Percentiles rank a stretch among this genome's conserved stretches.
These are phyloP conservation scores for Penicillium coffeae DNA, from an alignment of 495 filamentous ascomycete species.

Conservation along the genomic window DNA sequence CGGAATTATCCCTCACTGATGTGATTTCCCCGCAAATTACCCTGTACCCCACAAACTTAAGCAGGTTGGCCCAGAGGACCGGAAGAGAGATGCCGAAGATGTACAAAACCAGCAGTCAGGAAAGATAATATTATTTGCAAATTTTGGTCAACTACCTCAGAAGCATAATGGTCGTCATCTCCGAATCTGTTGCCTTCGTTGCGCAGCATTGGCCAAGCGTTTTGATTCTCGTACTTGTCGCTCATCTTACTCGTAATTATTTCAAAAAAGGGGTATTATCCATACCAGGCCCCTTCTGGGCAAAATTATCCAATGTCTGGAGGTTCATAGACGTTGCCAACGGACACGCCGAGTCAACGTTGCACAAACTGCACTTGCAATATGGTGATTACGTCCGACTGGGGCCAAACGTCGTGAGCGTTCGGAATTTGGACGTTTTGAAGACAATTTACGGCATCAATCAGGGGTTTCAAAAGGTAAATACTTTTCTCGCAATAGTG, in stretches of 20 bases:
- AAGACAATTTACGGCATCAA: neutral
- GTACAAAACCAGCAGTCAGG: too few relatives aligned
- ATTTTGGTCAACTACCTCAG: neutral
- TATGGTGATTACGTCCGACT: constrained; percentile 57
- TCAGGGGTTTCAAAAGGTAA: neutral
- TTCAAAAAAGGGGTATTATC: constrained; percentile 9
- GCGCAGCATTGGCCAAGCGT: neutral
- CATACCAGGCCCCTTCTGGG: constrained; percentile 13
- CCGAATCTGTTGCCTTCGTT: neutral
- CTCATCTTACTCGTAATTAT: constrained; percentile 14
- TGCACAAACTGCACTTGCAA: constrained; percentile 39
- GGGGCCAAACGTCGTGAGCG: constrained; percentile 54
- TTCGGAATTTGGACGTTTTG: constrained; percentile 31
- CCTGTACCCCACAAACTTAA: neutral
- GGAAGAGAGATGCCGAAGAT: too few relatives aligned
- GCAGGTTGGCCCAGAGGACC: neutral
- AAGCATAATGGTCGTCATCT: neutral
- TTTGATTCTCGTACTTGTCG: neutral
- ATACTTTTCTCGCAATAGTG: neutral
- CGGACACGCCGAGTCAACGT: constrained; percentile 25
- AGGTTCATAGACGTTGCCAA: constrained; percentile 14
- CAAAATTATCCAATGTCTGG: constrained; percentile 16
- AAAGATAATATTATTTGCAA: too few relatives aligned
- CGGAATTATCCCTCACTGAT: neutral
- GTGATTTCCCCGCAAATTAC: neutral